phyloP scores from a whole-genome alignment of 169 alveolate species.

The Theileria parva region DNA sequence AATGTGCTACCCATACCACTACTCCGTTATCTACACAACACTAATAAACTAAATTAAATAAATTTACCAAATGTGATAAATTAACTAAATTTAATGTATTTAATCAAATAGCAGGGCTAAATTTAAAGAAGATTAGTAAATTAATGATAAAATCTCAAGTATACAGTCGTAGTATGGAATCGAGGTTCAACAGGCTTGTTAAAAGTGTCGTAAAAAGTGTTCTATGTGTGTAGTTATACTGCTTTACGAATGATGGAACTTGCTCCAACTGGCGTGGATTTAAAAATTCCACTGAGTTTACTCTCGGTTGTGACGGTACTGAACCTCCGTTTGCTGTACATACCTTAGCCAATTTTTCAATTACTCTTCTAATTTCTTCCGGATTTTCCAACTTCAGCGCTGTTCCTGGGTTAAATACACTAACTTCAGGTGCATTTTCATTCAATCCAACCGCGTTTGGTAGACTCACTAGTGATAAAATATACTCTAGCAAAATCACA shows the following conservation, averaged over 20 bases:
- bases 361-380: conserved; percentile 15
- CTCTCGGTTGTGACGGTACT: conserved; percentile 21
- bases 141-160: neutral
- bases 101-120: too few relatives aligned
- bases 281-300: conserved; percentile 27
- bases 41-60: neutral
- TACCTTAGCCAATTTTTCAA: conserved; percentile 40
- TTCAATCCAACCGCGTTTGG: conserved; percentile 9
- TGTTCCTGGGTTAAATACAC: neutral
- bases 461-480: conserved; percentile 42
- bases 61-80: neutral
- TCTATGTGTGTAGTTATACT: conserved; percentile 32
- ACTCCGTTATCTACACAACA: neutral
- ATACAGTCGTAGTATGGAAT: conserved; percentile 7
- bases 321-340: conserved; percentile 46
- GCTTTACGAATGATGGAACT: conserved; percentile 41
- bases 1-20: neutral
- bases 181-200: conserved; percentile 43
- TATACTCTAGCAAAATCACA: conserved; percentile 47
- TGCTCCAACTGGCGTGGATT: conserved; percentile 57
- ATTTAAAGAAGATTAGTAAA: too few relatives aligned
- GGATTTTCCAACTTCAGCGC: neutral
- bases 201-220: conserved; percentile 33
- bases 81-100: neutral
- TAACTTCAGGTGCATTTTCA: neutral